phyloP scores from a whole-genome alignment of 176 grass and related monocot genomes.

The Panicum miliaceum region DNA sequence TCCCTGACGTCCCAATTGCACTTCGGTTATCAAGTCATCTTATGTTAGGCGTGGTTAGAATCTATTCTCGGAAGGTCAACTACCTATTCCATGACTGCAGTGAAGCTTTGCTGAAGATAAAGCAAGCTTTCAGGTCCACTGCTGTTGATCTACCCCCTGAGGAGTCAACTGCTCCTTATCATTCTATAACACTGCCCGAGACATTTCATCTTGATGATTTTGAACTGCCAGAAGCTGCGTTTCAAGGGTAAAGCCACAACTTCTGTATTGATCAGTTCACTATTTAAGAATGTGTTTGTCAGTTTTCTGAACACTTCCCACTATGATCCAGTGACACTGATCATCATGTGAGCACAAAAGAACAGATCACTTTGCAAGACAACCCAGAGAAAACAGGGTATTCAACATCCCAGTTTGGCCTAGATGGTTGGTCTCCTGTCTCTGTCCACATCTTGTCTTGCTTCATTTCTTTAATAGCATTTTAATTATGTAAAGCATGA shows the following conservation, averaged over 20 bases:
- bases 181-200: slow-evolving; percentile 98
- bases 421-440: slow-evolving; percentile 86
- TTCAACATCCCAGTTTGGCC: slow-evolving; percentile 85
- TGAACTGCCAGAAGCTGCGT: slow-evolving; percentile 85
- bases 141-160: slow-evolving; percentile 97
- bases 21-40: slow-evolving; percentile 99
- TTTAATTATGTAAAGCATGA: slow-evolving; percentile 43
- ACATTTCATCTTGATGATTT: slow-evolving; percentile 99
- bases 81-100: slow-evolving; percentile 99
- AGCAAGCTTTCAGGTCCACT: slow-evolving; percentile 95
- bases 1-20: slow-evolving; percentile 94
- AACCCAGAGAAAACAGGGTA: slow-evolving; percentile 81
- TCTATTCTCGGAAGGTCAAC: slow-evolving; percentile 99
- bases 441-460: slow-evolving; percentile 34
- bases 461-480: slow-evolving; percentile 5
- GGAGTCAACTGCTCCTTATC: slow-evolving; percentile 98
- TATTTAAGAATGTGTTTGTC: slow-evolving; percentile 15
- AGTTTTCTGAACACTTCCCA: slow-evolving; percentile 36
- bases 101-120: slow-evolving; percentile 98
- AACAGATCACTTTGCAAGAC: slow-evolving; percentile 99
- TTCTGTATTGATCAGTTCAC: slow-evolving; percentile 20
- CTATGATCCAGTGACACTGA: slow-evolving; percentile 74
- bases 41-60: slow-evolving; percentile 95
- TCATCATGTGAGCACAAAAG: slow-evolving; percentile 95
- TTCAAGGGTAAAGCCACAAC: slow-evolving; percentile 69